Percentiles rank a stretch among this genome's conserved stretches.
These are phyloP conservation scores for Brassica nigra DNA, from an alignment of 345 rosid genomes.

Conservation along the genomic window DNA sequence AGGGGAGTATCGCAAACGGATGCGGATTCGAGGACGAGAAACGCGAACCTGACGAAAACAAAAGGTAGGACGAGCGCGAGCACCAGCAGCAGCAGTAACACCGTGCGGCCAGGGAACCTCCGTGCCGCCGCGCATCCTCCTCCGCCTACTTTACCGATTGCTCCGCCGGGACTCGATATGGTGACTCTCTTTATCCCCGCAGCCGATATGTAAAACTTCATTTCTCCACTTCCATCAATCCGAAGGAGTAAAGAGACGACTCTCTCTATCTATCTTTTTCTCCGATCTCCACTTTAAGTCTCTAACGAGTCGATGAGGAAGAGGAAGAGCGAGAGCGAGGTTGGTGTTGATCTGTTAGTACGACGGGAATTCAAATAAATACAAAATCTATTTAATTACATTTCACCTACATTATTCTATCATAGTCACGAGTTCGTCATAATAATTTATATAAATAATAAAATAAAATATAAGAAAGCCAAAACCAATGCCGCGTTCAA, in stretches of 20 bases:
- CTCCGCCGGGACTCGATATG: conserved; percentile 48
- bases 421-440: conserved; percentile 31
- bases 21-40: conserved; percentile 77
- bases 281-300: conserved; percentile 4
- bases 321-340: background rate
- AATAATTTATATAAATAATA: background rate
- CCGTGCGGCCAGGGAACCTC: conserved; percentile 56
- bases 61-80: conserved; percentile 66
- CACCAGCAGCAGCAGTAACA: conserved; percentile 52
- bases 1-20: conserved; percentile 59
- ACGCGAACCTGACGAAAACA: conserved; percentile 68
- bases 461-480: conserved; percentile 33
- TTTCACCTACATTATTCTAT: conserved; percentile 7
- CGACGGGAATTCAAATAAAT: conserved; percentile 28
- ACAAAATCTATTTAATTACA: background rate
- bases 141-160: conserved; percentile 42
- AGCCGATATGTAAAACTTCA: conserved; percentile 78
- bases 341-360: conserved; percentile 21
- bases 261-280: background rate
- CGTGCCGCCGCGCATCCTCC: conserved; percentile 45
- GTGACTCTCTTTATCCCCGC: conserved; percentile 68
- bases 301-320: background rate
- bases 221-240: conserved; percentile 47
- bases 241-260: conserved; percentile 6
- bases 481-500: conserved; percentile 59